These are phyloP conservation scores for Dovyalis caffra DNA, from an alignment of 345 rosid genomes.

Conservation along the genomic window DNA sequence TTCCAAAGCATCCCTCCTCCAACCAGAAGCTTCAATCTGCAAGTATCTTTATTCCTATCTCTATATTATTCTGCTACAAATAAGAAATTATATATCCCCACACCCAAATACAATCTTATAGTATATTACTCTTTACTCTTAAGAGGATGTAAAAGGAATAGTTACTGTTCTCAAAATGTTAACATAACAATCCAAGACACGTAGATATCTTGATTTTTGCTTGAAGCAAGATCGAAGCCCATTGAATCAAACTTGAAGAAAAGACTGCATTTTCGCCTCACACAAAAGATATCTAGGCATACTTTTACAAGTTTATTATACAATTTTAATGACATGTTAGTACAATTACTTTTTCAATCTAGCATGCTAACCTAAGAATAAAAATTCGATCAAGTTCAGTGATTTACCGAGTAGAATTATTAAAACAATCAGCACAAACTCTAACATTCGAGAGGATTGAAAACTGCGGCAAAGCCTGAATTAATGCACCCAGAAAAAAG, in stretches of 20 bases:
- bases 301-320: neutral
- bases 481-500: neutral
- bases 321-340: neutral
- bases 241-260: neutral
- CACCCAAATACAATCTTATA: no score
- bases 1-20: no score
- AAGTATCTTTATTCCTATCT: neutral
- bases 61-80: no score
- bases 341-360: neutral
- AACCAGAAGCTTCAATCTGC: neutral
- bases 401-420: constrained; percentile 45
- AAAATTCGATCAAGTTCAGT: constrained; percentile 1
- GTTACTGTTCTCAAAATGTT: no score
- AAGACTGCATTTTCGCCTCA: neutral
- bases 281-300: neutral
- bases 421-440: constrained; percentile 67
- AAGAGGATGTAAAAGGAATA: no score
- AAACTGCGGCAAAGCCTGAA: constrained; percentile 65
- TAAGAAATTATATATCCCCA: no score
- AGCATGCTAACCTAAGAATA: neutral
- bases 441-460: constrained; percentile 50
- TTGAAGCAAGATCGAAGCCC: no score
- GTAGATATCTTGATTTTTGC: no score
- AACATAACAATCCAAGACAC: no score
- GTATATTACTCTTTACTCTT: no score